Evolutionary conservation across 2,329 filamentous ascomycete species (phyloP), one percentile per base, ranked within the genome.

Genomic region (Cercospora berteroae): DNA sequence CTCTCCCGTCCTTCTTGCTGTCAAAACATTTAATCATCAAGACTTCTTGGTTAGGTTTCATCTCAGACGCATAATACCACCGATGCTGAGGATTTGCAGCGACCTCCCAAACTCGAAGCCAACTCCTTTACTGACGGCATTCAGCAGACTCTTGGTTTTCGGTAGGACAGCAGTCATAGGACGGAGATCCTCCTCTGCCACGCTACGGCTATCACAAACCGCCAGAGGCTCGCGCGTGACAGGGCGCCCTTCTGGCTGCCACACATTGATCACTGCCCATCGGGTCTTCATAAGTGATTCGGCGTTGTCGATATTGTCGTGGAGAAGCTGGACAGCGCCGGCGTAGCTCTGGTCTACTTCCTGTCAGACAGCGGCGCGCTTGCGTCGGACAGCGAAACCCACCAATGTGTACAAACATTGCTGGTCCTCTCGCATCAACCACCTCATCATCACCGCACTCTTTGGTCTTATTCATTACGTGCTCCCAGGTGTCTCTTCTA

Each of bases 11-110:
- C 20, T 44, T 62, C 44, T 56, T 66, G 16, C 39, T 56, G 50
- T 62, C 64, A 27, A 62, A 62, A 27, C 59, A 62, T 33, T 66
- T 62, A 13, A 66, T 48, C 64, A 62, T 5, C 27, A 66, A 44
- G 10, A 10, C 36, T 27, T 66, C 64, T n/a, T n/a, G n/a, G 8
- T 66, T 52, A n/a, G 58, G 59, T 18, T n/a, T 57, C 31, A 66
- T 57, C 9, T 60, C 36, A 25, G 57, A 61, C 6, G 25, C 64
- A 36, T 57, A 62, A 36, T 58, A 57, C 59, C 64, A 66, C 8
- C 39, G 50, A 60, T 66, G 64, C 18, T 48, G 16, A 4, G 64
- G 33, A 23, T 66, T 66, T 1, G 20, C 39, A 29, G 58, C 58
- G 25, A 66, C 20, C 20, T 66, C 60, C 60, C 44, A 66, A 18